These are phyloP conservation scores for Pichia sp. DNA, from an alignment of 1,139 yeast genomes.

Conservation along the genomic window DNA sequence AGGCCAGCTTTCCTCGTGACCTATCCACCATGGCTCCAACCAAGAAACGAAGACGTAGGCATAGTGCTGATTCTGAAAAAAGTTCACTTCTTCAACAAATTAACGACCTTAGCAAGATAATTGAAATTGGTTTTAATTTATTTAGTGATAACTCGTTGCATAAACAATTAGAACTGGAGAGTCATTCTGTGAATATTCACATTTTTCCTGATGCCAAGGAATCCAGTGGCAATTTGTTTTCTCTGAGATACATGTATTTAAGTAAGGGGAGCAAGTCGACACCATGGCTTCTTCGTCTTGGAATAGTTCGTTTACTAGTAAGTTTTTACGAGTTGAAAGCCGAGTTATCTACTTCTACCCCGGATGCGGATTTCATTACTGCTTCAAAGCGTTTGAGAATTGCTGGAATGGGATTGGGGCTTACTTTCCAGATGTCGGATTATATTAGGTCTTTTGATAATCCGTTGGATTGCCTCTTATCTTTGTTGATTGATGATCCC, in stretches of 20 bases:
- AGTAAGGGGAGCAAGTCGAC: slow-evolving; percentile 22
- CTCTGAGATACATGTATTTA: slow-evolving; percentile 30
- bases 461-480: slow-evolving; percentile 12
- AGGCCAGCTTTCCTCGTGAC: neutral
- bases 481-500: slow-evolving; percentile 9
- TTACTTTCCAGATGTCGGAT: slow-evolving; percentile 8
- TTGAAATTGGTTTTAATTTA: slow-evolving; percentile 19
- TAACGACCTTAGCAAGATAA: slow-evolving; percentile 16
- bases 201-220: slow-evolving; percentile 10
- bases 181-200: slow-evolving; percentile 28
- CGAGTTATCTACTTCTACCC: neutral
- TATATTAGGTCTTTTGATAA: slow-evolving; percentile 6
- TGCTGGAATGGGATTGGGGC: neutral
- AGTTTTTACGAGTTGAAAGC: slow-evolving; percentile 30
- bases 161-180: slow-evolving; percentile 25
- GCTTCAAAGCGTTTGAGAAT: slow-evolving; percentile 4
- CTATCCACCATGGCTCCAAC: neutral
- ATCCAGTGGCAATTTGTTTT: slow-evolving; percentile 32
- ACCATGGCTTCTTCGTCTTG: slow-evolving; percentile 37
- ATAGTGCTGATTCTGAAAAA: neutral
- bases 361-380: neutral
- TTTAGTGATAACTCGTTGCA: slow-evolving; percentile 17
- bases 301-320: slow-evolving; percentile 32
- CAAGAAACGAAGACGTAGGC: neutral
- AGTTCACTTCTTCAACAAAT: neutral